Evolutionary conservation across 2,329 filamentous ascomycete genomes (phyloP).

Genomic region (Neopestalotiopsis sp.): DNA sequence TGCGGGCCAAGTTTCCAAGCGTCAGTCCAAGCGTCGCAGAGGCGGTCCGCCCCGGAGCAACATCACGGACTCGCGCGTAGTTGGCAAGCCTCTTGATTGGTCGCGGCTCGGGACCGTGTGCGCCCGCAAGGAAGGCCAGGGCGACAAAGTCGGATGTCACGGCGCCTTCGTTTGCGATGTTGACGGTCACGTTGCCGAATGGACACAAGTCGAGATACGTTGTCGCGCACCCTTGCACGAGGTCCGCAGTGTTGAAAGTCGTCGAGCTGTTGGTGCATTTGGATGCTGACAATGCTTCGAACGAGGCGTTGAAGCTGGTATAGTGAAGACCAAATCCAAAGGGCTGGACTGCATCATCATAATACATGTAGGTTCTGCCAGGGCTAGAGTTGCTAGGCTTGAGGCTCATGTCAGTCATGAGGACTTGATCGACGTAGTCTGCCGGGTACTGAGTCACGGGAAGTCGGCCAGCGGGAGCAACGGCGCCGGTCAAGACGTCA

Average conservation of each 20-base stretch:
- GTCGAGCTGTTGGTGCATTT: not conserved
- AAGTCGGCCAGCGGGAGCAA: constrained; percentile 50
- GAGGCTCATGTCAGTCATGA: constrained; percentile 55
- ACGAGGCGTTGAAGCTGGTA: not conserved
- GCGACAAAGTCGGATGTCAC: not conserved
- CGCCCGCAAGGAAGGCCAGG: not conserved
- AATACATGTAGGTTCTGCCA: constrained; percentile 2
- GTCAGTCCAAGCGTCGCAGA: not conserved
- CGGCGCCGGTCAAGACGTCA: constrained; percentile 51
- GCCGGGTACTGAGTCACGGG: constrained; percentile 55
- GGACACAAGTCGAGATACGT: not conserved
- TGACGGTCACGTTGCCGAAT: not conserved
- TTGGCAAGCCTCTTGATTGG: not conserved
- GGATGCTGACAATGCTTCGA: not conserved
- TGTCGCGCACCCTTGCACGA: not conserved
- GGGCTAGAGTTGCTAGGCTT: constrained; percentile 41
- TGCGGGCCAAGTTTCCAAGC: not conserved
- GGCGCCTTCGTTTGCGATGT: not conserved
- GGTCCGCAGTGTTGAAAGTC: not conserved
- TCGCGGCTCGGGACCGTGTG: not conserved
- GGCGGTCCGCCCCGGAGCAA: not conserved
- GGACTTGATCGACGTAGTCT: constrained; percentile 48
- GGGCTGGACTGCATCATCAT: not conserved
- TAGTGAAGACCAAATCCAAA: constrained; percentile 9
- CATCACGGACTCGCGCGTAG: not conserved